A percentile compares a stretch with the other conserved stretches of the same genome.
phyloP scores from a whole-genome alignment of 805 yeast genomes.

The Myxozyma udenii region DNA sequence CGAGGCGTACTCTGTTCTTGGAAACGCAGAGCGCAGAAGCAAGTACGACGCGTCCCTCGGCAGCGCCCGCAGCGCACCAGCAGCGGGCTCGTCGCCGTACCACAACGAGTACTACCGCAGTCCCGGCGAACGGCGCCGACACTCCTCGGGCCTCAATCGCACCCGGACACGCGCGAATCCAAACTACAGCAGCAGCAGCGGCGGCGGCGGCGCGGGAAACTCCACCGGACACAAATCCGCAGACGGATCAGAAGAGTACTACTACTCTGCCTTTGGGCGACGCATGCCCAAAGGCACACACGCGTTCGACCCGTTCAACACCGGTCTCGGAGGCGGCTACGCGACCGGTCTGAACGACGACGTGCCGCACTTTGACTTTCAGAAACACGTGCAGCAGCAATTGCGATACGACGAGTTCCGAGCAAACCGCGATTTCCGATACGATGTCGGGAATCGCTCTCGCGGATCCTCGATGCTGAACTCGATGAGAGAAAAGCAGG shows the following conservation, averaged over 20 bases:
- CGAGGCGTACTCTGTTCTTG: slow-evolving; percentile 62
- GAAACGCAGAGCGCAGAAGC: slow-evolving; percentile 46
- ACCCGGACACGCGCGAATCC: slow-evolving; percentile 16
- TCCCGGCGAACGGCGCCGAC: slow-evolving; percentile 18
- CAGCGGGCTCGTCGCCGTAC: not conserved
- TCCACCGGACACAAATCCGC: not conserved
- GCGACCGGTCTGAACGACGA: slow-evolving; percentile 28
- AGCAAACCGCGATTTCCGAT: slow-evolving; percentile 2
- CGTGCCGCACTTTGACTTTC: slow-evolving; percentile 27
- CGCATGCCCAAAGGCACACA: slow-evolving; percentile 15
- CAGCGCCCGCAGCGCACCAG: too few relatives aligned
- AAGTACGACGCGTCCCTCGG: slow-evolving; percentile 49
- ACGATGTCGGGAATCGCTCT: too few relatives aligned
- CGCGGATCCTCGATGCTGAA: too few relatives aligned
- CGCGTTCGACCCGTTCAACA: slow-evolving; percentile 11
- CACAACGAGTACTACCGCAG: slow-evolving; percentile 15
- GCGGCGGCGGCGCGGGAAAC: too few relatives aligned
- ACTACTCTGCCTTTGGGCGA: slow-evolving; percentile 6
- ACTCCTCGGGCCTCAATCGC: slow-evolving; percentile 22
- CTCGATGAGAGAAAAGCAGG: too few relatives aligned
- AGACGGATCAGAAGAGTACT: slow-evolving; percentile 2
- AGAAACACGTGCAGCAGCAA: slow-evolving; percentile 23
- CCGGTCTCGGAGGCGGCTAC: slow-evolving; percentile 26
- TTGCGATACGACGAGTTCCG: slow-evolving; percentile 19
- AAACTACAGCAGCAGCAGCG: not conserved